Percentiles rank a stretch among this genome's conserved stretches.
Evolutionary conservation across 208 protist genomes (phyloP).

Genomic region (Blastocrithidia nonstop): DNA sequence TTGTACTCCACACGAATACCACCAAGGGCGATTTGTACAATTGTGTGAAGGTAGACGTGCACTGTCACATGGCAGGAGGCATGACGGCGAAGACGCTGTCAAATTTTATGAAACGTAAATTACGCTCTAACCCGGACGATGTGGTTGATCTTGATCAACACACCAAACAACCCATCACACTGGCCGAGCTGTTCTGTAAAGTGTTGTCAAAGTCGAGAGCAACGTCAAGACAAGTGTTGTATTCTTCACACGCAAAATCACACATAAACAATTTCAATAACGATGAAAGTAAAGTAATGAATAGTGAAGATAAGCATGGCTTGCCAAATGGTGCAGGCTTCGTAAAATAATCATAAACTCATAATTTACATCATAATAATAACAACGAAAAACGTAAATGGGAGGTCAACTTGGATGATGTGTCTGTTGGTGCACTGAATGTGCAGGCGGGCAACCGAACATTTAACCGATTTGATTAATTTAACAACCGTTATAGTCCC

Average conservation of each 20-base stretch:
- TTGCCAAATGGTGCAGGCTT: no score
- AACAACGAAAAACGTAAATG: slow-evolving; percentile 10
- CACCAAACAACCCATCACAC: slow-evolving; percentile 17
- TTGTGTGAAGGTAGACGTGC: slow-evolving; percentile 74
- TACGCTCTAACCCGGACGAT: slow-evolving; percentile 36
- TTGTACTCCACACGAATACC: not conserved
- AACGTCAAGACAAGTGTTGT: not conserved
- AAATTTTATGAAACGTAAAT: slow-evolving; percentile 51
- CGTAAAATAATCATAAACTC: no score
- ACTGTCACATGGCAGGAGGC: slow-evolving; percentile 66
- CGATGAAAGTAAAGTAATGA: no score
- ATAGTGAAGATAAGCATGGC: no score
- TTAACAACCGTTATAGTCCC: slow-evolving; percentile 76
- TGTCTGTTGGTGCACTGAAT: slow-evolving; percentile 61
- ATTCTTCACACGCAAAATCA: not conserved
- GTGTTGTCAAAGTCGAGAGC: slow-evolving; percentile 8
- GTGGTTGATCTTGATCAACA: slow-evolving; percentile 36
- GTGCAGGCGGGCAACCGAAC: slow-evolving; percentile 68
- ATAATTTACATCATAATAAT: not conserved
- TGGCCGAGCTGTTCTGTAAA: slow-evolving; percentile 16
- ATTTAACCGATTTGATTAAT: slow-evolving; percentile 83
- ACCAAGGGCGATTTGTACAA: slow-evolving; percentile 46
- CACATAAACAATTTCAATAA: not conserved
- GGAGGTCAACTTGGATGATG: slow-evolving; percentile 12
- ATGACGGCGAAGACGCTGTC: slow-evolving; percentile 64